A percentile compares a stretch with the other conserved stretches of the same genome.
Evolutionary conservation across 495 filamentous ascomycete genomes (phyloP).

Genomic region (Penicillium pulvis): DNA sequence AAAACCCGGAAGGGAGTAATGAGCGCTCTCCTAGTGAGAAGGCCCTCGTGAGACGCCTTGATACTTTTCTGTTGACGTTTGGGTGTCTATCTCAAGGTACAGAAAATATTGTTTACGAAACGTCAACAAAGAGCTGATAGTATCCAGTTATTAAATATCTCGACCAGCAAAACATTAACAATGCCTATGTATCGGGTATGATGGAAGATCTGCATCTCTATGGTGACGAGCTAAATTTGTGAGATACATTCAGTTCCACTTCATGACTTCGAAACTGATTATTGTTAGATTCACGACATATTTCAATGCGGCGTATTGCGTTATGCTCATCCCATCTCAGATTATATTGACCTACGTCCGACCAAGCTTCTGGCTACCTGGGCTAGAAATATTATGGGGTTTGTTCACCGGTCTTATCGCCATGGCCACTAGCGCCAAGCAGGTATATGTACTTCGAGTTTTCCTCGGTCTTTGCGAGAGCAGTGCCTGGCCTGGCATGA

Average conservation of each 20-base stretch:
- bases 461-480: slow-evolving; percentile 38
- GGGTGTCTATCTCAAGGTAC: slow-evolving; percentile 37
- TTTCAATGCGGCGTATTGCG: slow-evolving; percentile 62
- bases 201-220: slow-evolving; percentile 39
- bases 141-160: slow-evolving; percentile 52
- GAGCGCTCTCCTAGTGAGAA: slow-evolving; percentile 30
- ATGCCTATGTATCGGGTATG: slow-evolving; percentile 50
- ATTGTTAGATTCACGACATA: slow-evolving; percentile 41
- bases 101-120: neutral
- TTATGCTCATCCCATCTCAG: slow-evolving; percentile 60
- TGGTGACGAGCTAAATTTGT: slow-evolving; percentile 50
- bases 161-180: slow-evolving; percentile 58
- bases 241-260: neutral
- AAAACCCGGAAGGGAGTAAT: slow-evolving; percentile 9
- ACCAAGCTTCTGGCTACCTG: slow-evolving; percentile 58
- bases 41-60: slow-evolving; percentile 35
- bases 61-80: slow-evolving; percentile 34
- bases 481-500: slow-evolving; percentile 38
- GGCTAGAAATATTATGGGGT: slow-evolving; percentile 54
- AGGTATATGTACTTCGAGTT: slow-evolving; percentile 31
- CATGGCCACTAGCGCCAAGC: slow-evolving; percentile 29
- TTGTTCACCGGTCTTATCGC: slow-evolving; percentile 33
- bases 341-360: slow-evolving; percentile 56
- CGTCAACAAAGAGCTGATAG: slow-evolving; percentile 1
- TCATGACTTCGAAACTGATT: neutral